Percentiles rank a stretch among this genome's conserved stretches.
Evolutionary conservation across 306 rosid species (phyloP).

Genomic region (Trifolium subterraneum): DNA sequence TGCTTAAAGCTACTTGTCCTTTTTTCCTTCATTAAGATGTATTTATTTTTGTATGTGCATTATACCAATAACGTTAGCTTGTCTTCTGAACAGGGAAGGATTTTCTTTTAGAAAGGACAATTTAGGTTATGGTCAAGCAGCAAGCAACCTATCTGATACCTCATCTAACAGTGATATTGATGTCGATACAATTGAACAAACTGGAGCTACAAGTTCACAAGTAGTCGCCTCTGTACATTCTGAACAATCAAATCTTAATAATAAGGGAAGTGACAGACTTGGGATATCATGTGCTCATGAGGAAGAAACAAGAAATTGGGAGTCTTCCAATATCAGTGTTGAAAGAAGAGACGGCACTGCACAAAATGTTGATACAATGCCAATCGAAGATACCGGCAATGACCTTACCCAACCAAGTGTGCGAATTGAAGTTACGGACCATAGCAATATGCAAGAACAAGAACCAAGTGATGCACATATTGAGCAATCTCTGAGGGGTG

Average conservation of each 20-base stretch:
- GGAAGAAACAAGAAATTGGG: slow-evolving; percentile 47
- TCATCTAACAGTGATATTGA: slow-evolving; percentile 51
- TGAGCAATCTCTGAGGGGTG: slow-evolving; percentile 56
- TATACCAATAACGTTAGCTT: slow-evolving; percentile 24
- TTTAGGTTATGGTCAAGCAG: slow-evolving; percentile 59
- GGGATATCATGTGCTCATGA: slow-evolving; percentile 55
- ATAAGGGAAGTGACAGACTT: slow-evolving; percentile 45
- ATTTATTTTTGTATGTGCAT: slow-evolving; percentile 28
- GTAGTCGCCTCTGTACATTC: slow-evolving; percentile 48
- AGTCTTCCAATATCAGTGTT: slow-evolving; percentile 38
- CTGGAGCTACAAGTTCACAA: slow-evolving; percentile 53
- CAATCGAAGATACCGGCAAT: slow-evolving; percentile 43
- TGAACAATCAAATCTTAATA: slow-evolving; percentile 51
- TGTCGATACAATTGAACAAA: slow-evolving; percentile 51
- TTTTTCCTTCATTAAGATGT: slow-evolving; percentile 10
- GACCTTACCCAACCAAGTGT: slow-evolving; percentile 45
- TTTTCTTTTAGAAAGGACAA: slow-evolving; percentile 68
- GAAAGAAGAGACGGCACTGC: slow-evolving; percentile 49
- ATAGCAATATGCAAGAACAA: slow-evolving; percentile 49
- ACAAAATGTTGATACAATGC: slow-evolving; percentile 47
- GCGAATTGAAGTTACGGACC: slow-evolving; percentile 50
- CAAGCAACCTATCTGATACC: slow-evolving; percentile 59
- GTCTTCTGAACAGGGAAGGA: slow-evolving; percentile 77
- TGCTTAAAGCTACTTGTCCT: slow-evolving; percentile 9
- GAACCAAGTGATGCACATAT: slow-evolving; percentile 45